A percentile compares a stretch with the other conserved stretches of the same genome.
phyloP scores from a whole-genome alignment of 768 basidiomycete genomes.

The Cytidiella melzeri region DNA sequence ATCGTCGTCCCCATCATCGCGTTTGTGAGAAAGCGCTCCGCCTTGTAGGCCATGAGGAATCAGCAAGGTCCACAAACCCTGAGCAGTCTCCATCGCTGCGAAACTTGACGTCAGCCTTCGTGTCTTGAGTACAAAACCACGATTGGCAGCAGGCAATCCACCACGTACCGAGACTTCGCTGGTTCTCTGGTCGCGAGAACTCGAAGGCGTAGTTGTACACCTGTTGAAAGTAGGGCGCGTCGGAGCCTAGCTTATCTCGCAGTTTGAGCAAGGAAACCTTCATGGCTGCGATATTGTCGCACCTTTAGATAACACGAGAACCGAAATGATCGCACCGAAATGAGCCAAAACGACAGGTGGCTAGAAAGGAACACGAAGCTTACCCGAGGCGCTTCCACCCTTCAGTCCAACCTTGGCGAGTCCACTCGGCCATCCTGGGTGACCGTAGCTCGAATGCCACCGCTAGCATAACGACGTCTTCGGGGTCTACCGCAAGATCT shows the following conservation, averaged over 20 bases:
- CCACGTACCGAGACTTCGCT: slow-evolving; percentile 68
- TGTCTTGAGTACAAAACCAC: background rate
- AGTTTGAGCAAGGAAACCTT: slow-evolving; percentile 46
- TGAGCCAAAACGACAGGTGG: background rate
- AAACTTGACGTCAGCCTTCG: background rate
- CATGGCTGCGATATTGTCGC: slow-evolving; percentile 63
- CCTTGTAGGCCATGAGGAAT: slow-evolving; percentile 65
- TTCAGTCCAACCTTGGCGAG: slow-evolving; percentile 63
- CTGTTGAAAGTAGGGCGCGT: slow-evolving; percentile 63
- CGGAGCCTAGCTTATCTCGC: slow-evolving; percentile 52
- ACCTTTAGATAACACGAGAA: slow-evolving; percentile 32
- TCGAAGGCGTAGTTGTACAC: slow-evolving; percentile 81
- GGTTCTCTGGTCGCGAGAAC: slow-evolving; percentile 69
- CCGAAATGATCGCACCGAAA: background rate
- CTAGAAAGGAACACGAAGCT: background rate
- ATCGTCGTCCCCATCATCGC: slow-evolving; percentile 37
- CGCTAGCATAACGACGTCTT: slow-evolving; percentile 77
- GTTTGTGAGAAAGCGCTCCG: slow-evolving; percentile 52
- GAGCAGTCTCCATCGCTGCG: slow-evolving; percentile 51
- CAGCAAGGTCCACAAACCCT: slow-evolving; percentile 74
- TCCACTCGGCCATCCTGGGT: slow-evolving; percentile 68
- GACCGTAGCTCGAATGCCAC: slow-evolving; percentile 80
- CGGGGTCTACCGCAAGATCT: slow-evolving; percentile 64
- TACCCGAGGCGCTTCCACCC: slow-evolving; percentile 76
- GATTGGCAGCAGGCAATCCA: background rate